Percentiles rank a stretch among this genome's conserved stretches.
These are phyloP conservation scores for Pisolithus albus DNA, from an alignment of 768 basidiomycete genomes.

Conservation along the genomic window DNA sequence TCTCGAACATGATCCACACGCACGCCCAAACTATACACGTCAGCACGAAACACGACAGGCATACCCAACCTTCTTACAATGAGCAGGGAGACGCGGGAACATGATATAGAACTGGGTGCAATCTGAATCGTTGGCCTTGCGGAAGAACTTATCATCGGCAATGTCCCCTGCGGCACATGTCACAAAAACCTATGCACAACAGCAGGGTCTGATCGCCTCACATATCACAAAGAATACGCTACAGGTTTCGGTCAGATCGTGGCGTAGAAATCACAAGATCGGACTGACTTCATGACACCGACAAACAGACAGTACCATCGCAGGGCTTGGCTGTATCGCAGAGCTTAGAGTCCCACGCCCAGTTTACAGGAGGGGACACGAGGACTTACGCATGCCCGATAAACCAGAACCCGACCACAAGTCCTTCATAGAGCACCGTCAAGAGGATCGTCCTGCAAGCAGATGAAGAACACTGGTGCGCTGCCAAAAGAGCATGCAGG, in stretches of 20 bases:
- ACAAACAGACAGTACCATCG: conserved; percentile 81
- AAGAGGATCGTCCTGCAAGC: conserved; percentile 70
- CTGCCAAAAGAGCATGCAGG: background rate
- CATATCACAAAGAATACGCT: conserved; percentile 86
- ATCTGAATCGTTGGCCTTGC: conserved; percentile 90
- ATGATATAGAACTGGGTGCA: conserved; percentile 82
- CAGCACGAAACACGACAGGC: background rate
- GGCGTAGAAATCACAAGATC: conserved; percentile 5
- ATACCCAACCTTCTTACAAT: conserved; percentile 40
- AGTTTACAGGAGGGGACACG: background rate
- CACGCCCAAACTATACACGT: conserved; percentile 66
- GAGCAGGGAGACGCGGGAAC: conserved; percentile 63
- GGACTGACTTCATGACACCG: conserved; percentile 75
- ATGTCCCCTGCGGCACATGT: conserved; percentile 65
- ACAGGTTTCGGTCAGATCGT: conserved; percentile 8
- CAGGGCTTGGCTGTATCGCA: conserved; percentile 54
- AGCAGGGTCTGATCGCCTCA: conserved; percentile 29
- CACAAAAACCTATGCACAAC: conserved; percentile 2
- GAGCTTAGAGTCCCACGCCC: conserved; percentile 1
- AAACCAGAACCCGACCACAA: conserved; percentile 93
- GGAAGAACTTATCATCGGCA: conserved; percentile 90
- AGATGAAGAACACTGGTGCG: conserved; percentile 7
- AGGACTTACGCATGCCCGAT: conserved; percentile 77
- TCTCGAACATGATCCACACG: conserved; percentile 77
- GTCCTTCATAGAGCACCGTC: conserved; percentile 74